A percentile compares a stretch with the other conserved stretches of the same genome.
phyloP scores from a whole-genome alignment of 371 early-diverging fungal genomes.

The Blakeslea trispora region DNA sequence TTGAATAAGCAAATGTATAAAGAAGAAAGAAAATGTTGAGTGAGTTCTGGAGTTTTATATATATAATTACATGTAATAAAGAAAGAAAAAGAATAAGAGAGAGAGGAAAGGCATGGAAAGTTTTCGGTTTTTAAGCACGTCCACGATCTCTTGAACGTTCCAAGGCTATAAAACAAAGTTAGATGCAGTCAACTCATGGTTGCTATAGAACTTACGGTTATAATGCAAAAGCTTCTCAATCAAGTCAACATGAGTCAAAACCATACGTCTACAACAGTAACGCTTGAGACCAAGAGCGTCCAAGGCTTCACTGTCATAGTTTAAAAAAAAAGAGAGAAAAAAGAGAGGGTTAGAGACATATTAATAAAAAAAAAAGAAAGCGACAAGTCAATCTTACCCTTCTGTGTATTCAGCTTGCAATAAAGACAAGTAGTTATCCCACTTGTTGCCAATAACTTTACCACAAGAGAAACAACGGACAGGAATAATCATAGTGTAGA shows the following conservation, averaged over 20 bases:
- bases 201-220: slow-evolving; percentile 67
- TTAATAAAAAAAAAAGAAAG: background rate
- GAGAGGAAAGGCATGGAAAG: background rate
- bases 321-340: background rate
- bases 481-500: slow-evolving; percentile 87
- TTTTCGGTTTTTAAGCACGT: slow-evolving; percentile 16
- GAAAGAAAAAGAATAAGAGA: background rate
- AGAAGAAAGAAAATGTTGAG: no score
- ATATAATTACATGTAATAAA: background rate
- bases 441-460: slow-evolving; percentile 98
- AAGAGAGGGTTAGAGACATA: no score
- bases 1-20: no score
- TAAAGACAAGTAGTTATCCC: slow-evolving; percentile 91
- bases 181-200: no score
- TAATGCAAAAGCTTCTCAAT: slow-evolving; percentile 98
- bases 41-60: no score
- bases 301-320: slow-evolving; percentile 78
- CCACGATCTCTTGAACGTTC: slow-evolving; percentile 36
- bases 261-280: slow-evolving; percentile 99
- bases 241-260: slow-evolving; percentile 98
- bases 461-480: slow-evolving; percentile 98
- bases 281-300: slow-evolving; percentile 93
- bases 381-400: slow-evolving; percentile 68
- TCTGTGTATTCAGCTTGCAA: slow-evolving; percentile 78
- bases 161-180: no score